Evolutionary conservation across 257 asterid species (phyloP).

Genomic region (Solanum corneliomulleri): DNA sequence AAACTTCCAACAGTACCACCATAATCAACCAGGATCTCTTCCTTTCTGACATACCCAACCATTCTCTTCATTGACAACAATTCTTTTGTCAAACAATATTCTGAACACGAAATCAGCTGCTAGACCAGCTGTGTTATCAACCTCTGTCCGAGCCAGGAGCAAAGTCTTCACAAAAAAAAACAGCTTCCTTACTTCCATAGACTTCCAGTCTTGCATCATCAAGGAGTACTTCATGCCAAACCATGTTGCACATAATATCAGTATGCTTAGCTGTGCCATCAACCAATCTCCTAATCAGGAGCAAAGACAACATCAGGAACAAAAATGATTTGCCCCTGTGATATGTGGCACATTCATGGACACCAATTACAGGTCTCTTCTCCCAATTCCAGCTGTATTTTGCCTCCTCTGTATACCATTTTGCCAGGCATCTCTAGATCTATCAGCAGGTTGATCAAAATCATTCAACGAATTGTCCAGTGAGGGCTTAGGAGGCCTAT

Average conservation of each 20-base stretch:
- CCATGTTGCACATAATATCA: not conserved
- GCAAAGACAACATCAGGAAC: not conserved
- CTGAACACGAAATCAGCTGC: not conserved
- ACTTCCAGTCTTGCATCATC: not conserved
- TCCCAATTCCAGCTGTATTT: slow-evolving; percentile 36
- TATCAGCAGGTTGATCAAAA: slow-evolving; percentile 55
- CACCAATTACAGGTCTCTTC: slow-evolving; percentile 39
- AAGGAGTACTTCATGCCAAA: not conserved
- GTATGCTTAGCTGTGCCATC: not conserved
- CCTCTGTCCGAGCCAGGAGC: not conserved
- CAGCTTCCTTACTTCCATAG: not conserved
- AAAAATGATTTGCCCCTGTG: not conserved
- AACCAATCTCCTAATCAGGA: not conserved
- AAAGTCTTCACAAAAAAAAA: not conserved
- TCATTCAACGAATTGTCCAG: slow-evolving; percentile 50
- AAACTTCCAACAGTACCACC: not conserved
- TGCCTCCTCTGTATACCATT: slow-evolving; percentile 41
- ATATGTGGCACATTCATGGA: not conserved
- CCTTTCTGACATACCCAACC: not conserved
- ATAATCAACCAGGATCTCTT: not conserved
- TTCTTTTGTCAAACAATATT: not conserved
- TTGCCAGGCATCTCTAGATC: slow-evolving; percentile 69
- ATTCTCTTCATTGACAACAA: not conserved
- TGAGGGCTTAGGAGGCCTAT: slow-evolving; percentile 46
- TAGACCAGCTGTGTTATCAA: not conserved